Conservation (phyloP, 176 grass and related monocot genomes). For the Paspalum vaginatum region DNA sequence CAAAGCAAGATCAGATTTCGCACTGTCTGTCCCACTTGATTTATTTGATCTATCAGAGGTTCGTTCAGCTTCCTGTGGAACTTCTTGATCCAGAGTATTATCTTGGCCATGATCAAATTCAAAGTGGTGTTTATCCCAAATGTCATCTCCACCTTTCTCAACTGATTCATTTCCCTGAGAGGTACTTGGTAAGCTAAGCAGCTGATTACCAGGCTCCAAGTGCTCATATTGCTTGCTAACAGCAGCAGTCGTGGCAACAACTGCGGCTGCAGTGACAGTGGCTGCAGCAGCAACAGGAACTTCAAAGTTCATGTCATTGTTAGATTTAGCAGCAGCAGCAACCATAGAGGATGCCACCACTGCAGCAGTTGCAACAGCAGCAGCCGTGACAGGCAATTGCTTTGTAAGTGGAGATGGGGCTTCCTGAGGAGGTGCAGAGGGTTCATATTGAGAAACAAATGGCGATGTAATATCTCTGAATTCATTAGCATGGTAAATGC, state of each 20-base stretch:
- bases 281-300: conserved; percentile 87
- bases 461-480: conserved; percentile 40
- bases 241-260: conserved; percentile 87
- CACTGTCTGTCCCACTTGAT: conserved; percentile 83
- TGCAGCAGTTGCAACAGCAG: conserved; percentile 96
- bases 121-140: conserved; percentile 56
- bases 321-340: conserved; percentile 88
- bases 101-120: conserved; percentile 61
- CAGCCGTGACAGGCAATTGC: conserved; percentile 88
- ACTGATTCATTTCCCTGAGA: conserved; percentile 54
- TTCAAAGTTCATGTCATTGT: conserved; percentile 74
- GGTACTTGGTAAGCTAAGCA: conserved; percentile 47
- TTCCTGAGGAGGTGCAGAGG: conserved; percentile 63
- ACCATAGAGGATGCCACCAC: conserved; percentile 97
- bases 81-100: conserved; percentile 61
- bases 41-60: conserved; percentile 94
- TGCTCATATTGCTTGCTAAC: conserved; percentile 74
- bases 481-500: conserved; percentile 36
- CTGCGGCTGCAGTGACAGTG: conserved; percentile 89
- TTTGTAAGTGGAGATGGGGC: conserved; percentile 40
- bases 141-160: conserved; percentile 48
- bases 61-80: conserved; percentile 71
- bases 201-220: conserved; percentile 51
- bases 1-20: conserved; percentile 74
- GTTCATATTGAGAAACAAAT: conserved; percentile 50